A percentile compares a stretch with the other conserved stretches of the same genome.
These are phyloP conservation scores for Hericium rajendrae DNA, from an alignment of 768 basidiomycete species.

Conservation along the genomic window DNA sequence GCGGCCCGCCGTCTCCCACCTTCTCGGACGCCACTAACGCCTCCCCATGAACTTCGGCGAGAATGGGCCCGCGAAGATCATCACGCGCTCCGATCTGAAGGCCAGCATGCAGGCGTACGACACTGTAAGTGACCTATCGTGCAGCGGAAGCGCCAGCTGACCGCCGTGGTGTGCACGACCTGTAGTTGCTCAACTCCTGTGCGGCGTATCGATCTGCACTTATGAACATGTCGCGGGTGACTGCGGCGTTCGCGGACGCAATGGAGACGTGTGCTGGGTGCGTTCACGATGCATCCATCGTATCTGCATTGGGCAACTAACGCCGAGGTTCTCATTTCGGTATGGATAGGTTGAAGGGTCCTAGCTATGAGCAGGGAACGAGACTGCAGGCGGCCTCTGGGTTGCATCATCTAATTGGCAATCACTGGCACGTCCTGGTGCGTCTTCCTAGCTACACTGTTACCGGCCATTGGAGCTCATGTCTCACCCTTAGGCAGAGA, in stretches of 20 bases:
- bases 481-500: constrained; percentile 50
- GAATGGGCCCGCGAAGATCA: constrained; percentile 71
- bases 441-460: constrained; percentile 18
- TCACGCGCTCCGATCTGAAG: constrained; percentile 72
- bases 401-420: constrained; percentile 83
- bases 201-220: constrained; percentile 76
- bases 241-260: constrained; percentile 78
- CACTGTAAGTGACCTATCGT: constrained; percentile 41
- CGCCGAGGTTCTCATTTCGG: background rate
- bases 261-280: constrained; percentile 80
- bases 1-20: constrained; percentile 70
- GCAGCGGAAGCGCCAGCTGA: background rate
- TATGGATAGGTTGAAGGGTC: constrained; percentile 56
- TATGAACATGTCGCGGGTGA: constrained; percentile 71
- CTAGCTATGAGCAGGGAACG: constrained; percentile 70
- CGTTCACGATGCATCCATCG: constrained; percentile 14
- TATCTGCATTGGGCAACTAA: background rate
- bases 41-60: constrained; percentile 68
- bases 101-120: constrained; percentile 72
- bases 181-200: constrained; percentile 65
- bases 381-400: constrained; percentile 81
- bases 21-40: constrained; percentile 75
- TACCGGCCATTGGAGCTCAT: background rate
- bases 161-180: constrained; percentile 1
- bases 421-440: constrained; percentile 88